phyloP scores from a whole-genome alignment of 2,329 filamentous ascomycete species.

The Corinectria fuckeliana region DNA sequence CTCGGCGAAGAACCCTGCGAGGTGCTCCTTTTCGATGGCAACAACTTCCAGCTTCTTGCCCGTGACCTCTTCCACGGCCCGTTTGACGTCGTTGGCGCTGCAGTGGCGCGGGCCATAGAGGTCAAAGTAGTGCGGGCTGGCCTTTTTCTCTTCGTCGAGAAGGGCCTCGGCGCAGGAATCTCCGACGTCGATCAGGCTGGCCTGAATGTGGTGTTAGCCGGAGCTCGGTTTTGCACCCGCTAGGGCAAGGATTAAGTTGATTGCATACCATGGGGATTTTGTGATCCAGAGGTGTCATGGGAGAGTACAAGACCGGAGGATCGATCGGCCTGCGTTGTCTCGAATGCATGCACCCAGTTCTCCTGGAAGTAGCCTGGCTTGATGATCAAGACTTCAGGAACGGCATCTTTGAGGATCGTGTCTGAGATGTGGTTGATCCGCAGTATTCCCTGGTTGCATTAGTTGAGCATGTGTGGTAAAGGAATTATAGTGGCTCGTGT shows the following conservation, averaged over 20 bases:
- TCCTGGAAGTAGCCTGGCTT: constrained; percentile 34
- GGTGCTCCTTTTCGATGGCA: constrained; percentile 29
- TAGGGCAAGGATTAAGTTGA: background rate
- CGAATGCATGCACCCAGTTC: constrained; percentile 29
- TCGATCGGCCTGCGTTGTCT: constrained; percentile 33
- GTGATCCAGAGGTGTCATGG: constrained; percentile 37
- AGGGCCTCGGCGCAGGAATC: constrained; percentile 34
- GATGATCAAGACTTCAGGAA: constrained; percentile 27
- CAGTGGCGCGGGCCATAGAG: constrained; percentile 41
- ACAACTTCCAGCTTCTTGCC: constrained; percentile 36
- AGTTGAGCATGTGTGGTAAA: background rate
- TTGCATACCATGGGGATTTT: constrained; percentile 42
- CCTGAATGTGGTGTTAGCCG: constrained; percentile 22
- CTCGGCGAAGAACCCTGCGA: constrained; percentile 35
- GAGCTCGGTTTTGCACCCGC: background rate
- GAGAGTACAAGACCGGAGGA: constrained; percentile 34
- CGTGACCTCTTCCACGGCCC: constrained; percentile 36
- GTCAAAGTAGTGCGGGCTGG: constrained; percentile 29
- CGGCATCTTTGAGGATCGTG: constrained; percentile 25
- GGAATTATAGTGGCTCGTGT: background rate
- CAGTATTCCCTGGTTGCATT: constrained; percentile 34
- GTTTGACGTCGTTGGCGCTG: constrained; percentile 38
- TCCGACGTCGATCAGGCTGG: constrained; percentile 41
- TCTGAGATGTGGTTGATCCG: constrained; percentile 33
- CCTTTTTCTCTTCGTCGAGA: constrained; percentile 16